These are phyloP conservation scores for Yarrowia divulgata DNA, from an alignment of 805 yeast genomes.

Conservation along the genomic window DNA sequence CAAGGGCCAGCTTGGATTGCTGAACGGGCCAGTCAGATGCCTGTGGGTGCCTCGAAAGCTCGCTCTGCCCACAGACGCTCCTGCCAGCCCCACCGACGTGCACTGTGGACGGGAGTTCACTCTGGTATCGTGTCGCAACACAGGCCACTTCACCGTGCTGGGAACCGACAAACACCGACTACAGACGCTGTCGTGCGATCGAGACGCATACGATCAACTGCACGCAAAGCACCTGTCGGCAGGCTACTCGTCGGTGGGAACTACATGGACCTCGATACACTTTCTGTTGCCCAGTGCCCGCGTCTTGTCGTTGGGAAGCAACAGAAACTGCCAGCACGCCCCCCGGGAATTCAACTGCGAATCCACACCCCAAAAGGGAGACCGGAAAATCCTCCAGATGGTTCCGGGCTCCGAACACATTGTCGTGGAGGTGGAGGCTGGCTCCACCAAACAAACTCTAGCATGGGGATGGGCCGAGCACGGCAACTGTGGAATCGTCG, in stretches of 20 bases:
- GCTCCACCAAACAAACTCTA: constrained; percentile 44
- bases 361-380: not conserved
- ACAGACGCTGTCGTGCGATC: constrained; percentile 14
- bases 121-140: constrained; percentile 47
- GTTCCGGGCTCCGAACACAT: constrained; percentile 91
- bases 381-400: constrained; percentile 44
- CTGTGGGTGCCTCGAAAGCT: constrained; percentile 29
- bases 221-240: not conserved
- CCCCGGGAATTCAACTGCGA: constrained; percentile 42
- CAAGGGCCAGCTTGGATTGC: constrained; percentile 60
- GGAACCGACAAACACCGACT: constrained; percentile 52
- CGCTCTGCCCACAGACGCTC: not conserved
- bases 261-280: constrained; percentile 88
- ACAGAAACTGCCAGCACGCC: constrained; percentile 73
- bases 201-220: constrained; percentile 23
- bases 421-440: constrained; percentile 46
- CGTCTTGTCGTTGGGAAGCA: constrained; percentile 71
- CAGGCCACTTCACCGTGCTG: constrained; percentile 44
- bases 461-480: constrained; percentile 99
- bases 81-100: constrained; percentile 40
- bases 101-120: constrained; percentile 69
- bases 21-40: constrained; percentile 40
- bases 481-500: constrained; percentile 80
- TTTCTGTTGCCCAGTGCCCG: constrained; percentile 46
- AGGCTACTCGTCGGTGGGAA: constrained; percentile 47